Conservation (phyloP, 805 yeast genomes). For the Alloascoidea africana region DNA sequence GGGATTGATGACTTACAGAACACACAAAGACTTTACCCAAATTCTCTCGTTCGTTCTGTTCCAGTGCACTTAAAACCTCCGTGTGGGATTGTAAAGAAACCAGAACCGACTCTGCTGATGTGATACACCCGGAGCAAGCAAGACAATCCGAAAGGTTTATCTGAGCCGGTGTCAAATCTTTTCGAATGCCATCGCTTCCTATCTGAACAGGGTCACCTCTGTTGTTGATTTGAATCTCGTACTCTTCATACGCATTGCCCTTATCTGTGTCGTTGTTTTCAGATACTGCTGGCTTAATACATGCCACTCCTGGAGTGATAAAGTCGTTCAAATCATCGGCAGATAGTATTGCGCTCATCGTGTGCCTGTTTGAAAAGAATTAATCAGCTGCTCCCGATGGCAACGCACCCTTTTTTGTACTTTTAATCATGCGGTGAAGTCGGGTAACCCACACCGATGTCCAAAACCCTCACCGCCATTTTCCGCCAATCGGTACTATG, state of each 20-base stretch:
- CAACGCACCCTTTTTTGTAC: too few relatives aligned
- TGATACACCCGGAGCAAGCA: conserved; percentile 95
- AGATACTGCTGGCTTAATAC: conserved; percentile 71
- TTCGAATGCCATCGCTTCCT: conserved; percentile 26
- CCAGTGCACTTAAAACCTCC: conserved; percentile 51
- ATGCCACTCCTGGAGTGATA: conserved; percentile 87
- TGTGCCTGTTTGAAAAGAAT: too few relatives aligned
- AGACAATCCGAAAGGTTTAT: conserved; percentile 85
- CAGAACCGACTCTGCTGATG: conserved; percentile 91
- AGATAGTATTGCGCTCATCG: conserved; percentile 84
- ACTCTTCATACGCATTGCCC: conserved; percentile 16
- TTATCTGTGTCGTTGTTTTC: conserved; percentile 15
- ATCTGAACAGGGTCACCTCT: conserved; percentile 57
- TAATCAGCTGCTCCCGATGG: too few relatives aligned
- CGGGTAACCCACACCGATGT: too few relatives aligned
- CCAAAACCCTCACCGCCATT: too few relatives aligned
- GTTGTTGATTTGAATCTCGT: conserved; percentile 43
- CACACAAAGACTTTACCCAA: conserved; percentile 40
- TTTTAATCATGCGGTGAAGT: too few relatives aligned
- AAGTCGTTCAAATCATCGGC: conserved; percentile 90
- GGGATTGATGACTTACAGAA: conserved; percentile 72
- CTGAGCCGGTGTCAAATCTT: conserved; percentile 56
- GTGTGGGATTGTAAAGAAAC: conserved; percentile 83
- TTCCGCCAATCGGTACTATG: too few relatives aligned
- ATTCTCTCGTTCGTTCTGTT: conserved; percentile 13